Conservation (phyloP, 148 eudicot species). For the Rhododendron simsii region DNA sequence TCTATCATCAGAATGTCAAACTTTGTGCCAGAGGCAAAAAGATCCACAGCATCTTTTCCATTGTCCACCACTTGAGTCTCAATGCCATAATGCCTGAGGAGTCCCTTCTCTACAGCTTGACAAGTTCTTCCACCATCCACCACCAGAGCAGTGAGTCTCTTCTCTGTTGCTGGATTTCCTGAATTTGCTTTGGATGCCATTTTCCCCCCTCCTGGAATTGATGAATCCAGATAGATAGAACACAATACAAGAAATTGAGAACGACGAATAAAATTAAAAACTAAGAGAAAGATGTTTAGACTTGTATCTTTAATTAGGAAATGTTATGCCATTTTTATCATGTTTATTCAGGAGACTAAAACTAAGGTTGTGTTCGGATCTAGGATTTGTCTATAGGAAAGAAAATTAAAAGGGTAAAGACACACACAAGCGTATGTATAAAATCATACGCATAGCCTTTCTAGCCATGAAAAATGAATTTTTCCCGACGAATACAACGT, state of each 20-base stretch:
- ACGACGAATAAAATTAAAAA: background rate
- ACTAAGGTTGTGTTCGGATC: background rate
- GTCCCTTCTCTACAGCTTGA: background rate
- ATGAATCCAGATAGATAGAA: background rate
- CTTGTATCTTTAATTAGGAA: too few relatives aligned
- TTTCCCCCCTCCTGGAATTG: background rate
- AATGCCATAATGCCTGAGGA: background rate
- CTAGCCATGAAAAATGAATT: background rate
- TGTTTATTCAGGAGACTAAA: background rate
- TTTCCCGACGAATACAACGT: too few relatives aligned
- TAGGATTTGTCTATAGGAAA: background rate
- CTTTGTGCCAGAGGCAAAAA: background rate
- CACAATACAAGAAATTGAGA: background rate
- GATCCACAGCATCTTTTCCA: background rate
- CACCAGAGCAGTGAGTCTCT: conserved; percentile 5
- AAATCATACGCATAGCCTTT: background rate
- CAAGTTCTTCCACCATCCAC: background rate
- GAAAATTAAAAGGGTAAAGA: background rate
- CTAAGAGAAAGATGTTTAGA: background rate
- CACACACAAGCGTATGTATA: background rate
- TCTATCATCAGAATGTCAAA: background rate
- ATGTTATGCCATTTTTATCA: background rate
- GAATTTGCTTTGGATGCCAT: background rate
- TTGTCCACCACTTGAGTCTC: background rate
- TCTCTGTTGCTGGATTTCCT: background rate